Evolutionary conservation across 805 yeast genomes (phyloP), one percentile per base, ranked within the genome.

Genomic region (Barnettozyma californica): DNA sequence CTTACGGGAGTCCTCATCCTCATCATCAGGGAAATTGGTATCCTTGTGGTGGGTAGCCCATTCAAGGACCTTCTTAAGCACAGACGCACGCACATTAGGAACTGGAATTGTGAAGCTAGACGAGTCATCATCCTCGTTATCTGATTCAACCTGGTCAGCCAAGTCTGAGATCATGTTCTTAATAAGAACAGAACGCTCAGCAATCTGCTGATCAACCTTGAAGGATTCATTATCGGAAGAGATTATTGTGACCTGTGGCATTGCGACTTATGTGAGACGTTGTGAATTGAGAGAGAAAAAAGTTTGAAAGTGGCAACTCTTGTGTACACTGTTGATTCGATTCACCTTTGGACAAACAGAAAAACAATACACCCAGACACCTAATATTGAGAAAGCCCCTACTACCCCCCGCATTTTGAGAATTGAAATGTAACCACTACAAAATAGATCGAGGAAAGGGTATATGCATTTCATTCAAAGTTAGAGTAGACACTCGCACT

Each of bases 41-140:
- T 87, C 90, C 66, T 84, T 86, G 73, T 92, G 97, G 66, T 92
- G 94, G 62, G 87, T 95, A 60, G 97, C 90, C 95, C 97, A 92
- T 64, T 92, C 96, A 46, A 92, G 74, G n/a, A 92, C 92, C 64
- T 90, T 89, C 65, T 85, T 81, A 68, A 92, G 75, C 19, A 92
- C 96, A 16, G 85, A 82, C 9, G 95, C 85, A 56, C 92, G 76
- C 34, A 90, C 97, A 61, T 88, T 90, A 36, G 96, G 96, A 11
- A 90, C 81, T 34, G 97, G 97, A 60, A 92, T 85, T 52, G 81
- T 87, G 54, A 83, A 81, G 8, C 33, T 20, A 8, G 41, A 21
- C 9, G 36, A 45, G 37, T 82, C 85, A 47, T 81, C 87, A 39
- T 78, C 84, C 52, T 81, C 88, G 11, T 76, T 79, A n/a, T 69